These are phyloP conservation scores for Saccharomyces mikatae DNA, from an alignment of 805 yeast species.

Conservation along the genomic window DNA sequence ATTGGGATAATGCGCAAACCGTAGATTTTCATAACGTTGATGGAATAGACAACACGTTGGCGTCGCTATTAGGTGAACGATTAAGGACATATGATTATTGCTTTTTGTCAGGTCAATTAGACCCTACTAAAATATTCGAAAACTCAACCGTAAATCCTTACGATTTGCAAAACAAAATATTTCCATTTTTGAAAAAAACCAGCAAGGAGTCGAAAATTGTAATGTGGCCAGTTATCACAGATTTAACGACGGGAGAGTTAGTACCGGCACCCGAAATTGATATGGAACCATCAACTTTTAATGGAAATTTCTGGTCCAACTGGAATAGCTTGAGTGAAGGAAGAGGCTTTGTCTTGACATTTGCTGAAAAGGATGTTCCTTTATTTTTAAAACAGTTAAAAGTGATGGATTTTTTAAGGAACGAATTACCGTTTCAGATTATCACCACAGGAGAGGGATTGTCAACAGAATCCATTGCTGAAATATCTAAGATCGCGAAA, in stretches of 20 bases:
- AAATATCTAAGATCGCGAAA: constrained; percentile 5
- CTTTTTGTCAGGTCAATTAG: constrained; percentile 15
- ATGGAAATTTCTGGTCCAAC: constrained; percentile 19
- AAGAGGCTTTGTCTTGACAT: constrained; percentile 26
- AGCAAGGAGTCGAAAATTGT: constrained; percentile 4
- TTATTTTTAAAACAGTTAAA: constrained; percentile 18
- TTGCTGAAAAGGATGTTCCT: constrained; percentile 11
- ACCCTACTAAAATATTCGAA: constrained; percentile 10
- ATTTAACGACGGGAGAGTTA: constrained; percentile 6
- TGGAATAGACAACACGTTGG: constrained; percentile 14
- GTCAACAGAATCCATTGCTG: constrained; percentile 8
- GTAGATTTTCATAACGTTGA: constrained; percentile 12
- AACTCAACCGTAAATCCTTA: neutral
- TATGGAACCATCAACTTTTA: constrained; percentile 6
- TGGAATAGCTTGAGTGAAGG: constrained; percentile 19
- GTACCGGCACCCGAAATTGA: constrained; percentile 5
- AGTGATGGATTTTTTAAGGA: constrained; percentile 17
- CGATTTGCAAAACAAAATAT: constrained; percentile 20
- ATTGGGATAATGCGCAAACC: constrained; percentile 18
- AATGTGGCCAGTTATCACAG: constrained; percentile 19
- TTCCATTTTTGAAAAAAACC: constrained; percentile 18
- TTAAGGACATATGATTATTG: constrained; percentile 25
- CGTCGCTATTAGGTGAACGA: constrained; percentile 20
- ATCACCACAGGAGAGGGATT: constrained; percentile 22
- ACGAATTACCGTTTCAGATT: constrained; percentile 25